Conservation (phyloP, 495 filamentous ascomycete genomes). For the Aspergillus taichungensis region DNA sequence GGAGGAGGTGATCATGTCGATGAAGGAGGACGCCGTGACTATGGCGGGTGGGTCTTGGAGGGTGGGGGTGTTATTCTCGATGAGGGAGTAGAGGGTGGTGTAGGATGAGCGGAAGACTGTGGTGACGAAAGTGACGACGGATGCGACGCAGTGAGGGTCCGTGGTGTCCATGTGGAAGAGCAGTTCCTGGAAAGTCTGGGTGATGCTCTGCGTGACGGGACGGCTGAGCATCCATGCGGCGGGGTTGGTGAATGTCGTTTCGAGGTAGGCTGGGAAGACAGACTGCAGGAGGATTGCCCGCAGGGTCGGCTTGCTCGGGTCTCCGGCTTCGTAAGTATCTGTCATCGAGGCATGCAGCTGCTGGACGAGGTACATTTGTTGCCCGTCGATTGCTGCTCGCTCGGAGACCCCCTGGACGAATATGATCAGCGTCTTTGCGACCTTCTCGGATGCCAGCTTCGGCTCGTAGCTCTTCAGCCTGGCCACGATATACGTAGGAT, state of each 20-base stretch:
- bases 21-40: conserved; percentile 29
- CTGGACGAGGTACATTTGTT: conserved; percentile 49
- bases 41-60: conserved; percentile 34
- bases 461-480: conserved; percentile 55
- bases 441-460: conserved; percentile 42
- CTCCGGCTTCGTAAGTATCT: conserved; percentile 39
- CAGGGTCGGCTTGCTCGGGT: conserved; percentile 38
- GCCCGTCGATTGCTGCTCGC: conserved; percentile 50
- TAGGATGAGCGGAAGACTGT: conserved; percentile 35
- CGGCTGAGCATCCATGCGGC: conserved; percentile 51
- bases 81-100: conserved; percentile 24
- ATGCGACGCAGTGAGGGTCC: conserved; percentile 31
- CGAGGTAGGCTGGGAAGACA: conserved; percentile 59
- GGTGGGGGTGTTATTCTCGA: conserved; percentile 16
- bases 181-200: conserved; percentile 36
- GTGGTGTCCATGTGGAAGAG: conserved; percentile 42
- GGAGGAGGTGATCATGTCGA: conserved; percentile 37
- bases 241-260: conserved; percentile 36
- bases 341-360: conserved; percentile 51
- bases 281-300: conserved; percentile 48
- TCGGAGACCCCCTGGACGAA: conserved; percentile 60
- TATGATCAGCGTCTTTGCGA: conserved; percentile 46
- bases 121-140: conserved; percentile 34
- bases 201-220: conserved; percentile 46
- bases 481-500: conserved; percentile 63